Evolutionary conservation across 163 green algal species (phyloP), one percentile per base, ranked within the genome.

Genomic region (Chlamydomonas reinhardtii): DNA sequence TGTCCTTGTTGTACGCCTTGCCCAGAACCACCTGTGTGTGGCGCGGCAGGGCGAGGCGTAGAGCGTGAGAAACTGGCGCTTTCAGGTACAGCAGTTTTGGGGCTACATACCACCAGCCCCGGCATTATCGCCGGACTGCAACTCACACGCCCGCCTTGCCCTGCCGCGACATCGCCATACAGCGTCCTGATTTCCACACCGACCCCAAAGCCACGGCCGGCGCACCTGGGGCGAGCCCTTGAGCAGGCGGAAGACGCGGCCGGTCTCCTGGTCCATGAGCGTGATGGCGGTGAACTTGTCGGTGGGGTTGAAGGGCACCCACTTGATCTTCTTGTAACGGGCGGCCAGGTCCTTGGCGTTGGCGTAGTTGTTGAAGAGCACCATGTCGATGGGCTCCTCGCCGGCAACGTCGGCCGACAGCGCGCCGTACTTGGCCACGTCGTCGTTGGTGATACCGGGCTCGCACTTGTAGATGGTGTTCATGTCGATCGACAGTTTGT

Each of bases 221-320:
- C 39, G 39, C 19, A 98, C 94, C 92, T 98, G 96, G 25, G 96
- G 96, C 2, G 96, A 93, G 76, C 96, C 96, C 93, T 99, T 99
- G 88, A 96, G 94, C 54, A 98, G 82, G 39, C 94, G 91, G 82
- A 95, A 92, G 54, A 91, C 89, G 37, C 91, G 69, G 72, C 94
- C 94, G 25, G 89, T 95, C 73, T 94, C 84, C 74, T 96, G 92
- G 43, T 97, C 96, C 15, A 94, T 95, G 20, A 98, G 87, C 87
- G 98, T 98, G 74, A 52, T 89, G 77, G 65, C 90, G 52, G 96
- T 98, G 90, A 95, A 95, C 94, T 98, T 98, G 91, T 97, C 94
- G n/a, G 86, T 93, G 54, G 96, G 95, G 92, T 98, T 97, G 94
- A 98, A 98, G 82, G 96, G 96, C 68, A 97, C 79, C 82, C 94